Evolutionary conservation across 768 basidiomycete genomes (phyloP), one percentile per base, ranked within the genome.

Genomic region (Termitomyces sp.): DNA sequence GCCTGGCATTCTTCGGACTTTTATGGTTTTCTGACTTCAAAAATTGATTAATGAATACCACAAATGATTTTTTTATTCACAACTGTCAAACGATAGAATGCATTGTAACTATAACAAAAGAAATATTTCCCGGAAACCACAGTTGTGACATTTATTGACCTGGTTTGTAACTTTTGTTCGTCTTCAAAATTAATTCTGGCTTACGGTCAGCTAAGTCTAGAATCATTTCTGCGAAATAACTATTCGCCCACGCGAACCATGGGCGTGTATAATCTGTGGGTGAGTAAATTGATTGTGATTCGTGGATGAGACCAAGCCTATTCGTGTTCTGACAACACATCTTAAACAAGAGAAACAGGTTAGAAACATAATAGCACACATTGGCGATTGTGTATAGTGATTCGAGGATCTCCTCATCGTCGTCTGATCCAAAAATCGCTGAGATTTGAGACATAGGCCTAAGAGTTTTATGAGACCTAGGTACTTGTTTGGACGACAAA

Each of bases 241-340:
- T 87, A 68, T 89, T 90, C 15, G 85, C 89, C 88, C 88, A 90
- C 22, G 89, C 88, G 69, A 90, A 90, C 88, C 88, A 90, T 20
- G 83, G 77, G 22, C 88, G 77, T 36, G 87, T 89, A 64, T 87
- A 90, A 28, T 77, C 75, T 16, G 70, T 72, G 20, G 69, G 62
- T 34, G 83, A 69, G 69, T 86, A 85, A 57, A 90, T 86, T 9
- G 79, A 79, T 62, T 84, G 79, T 1, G 86, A 86, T 69, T 92
- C 89, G 66, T 91, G 89, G 46, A 90, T 87, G 44, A 91, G 72
- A n/a, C 89, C 89, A 15, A 91, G 77, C 2, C 85, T 84, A 20
- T 78, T 78, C 0, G 90, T 90, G 68, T 87, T 88, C 88, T 90
- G 61, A 22, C 18, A 57, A 9, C 56, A 31, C 31, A 55, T 29